Evolutionary conservation across 495 filamentous ascomycete genomes (phyloP).

Genomic region (Tricharina praecox): DNA sequence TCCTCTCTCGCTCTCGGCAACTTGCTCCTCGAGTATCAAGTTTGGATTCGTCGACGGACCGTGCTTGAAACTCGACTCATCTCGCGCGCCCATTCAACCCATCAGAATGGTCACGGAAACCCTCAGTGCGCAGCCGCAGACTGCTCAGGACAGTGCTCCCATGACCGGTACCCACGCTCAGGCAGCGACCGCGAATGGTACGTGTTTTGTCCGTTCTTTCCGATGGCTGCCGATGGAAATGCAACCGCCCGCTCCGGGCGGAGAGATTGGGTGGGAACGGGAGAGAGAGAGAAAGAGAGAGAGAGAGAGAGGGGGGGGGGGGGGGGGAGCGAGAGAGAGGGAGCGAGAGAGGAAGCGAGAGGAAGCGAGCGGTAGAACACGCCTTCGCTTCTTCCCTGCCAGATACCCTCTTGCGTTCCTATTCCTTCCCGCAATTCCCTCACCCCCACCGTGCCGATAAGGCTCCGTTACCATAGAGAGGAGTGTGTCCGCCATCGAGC

Average conservation of each 20-base stretch:
- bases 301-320: too few relatives aligned
- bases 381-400: not conserved
- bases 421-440: not conserved
- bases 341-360: too few relatives aligned
- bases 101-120: conserved; percentile 4
- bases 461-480: not conserved
- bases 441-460: not conserved
- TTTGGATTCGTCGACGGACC: not conserved
- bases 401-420: not conserved
- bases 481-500: not conserved
- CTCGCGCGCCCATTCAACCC: not conserved
- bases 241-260: not conserved
- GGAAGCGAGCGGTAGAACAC: too few relatives aligned
- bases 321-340: too few relatives aligned
- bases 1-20: not conserved
- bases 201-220: not conserved
- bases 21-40: too few relatives aligned
- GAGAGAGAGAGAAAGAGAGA: too few relatives aligned
- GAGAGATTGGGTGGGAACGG: not conserved
- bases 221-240: not conserved
- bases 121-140: not conserved
- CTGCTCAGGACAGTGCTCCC: not conserved
- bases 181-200: not conserved
- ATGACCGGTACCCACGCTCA: not conserved
- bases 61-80: not conserved